These are phyloP conservation scores for Aspergillus unguis DNA, from an alignment of 2,329 filamentous ascomycete genomes.

Conservation along the genomic window DNA sequence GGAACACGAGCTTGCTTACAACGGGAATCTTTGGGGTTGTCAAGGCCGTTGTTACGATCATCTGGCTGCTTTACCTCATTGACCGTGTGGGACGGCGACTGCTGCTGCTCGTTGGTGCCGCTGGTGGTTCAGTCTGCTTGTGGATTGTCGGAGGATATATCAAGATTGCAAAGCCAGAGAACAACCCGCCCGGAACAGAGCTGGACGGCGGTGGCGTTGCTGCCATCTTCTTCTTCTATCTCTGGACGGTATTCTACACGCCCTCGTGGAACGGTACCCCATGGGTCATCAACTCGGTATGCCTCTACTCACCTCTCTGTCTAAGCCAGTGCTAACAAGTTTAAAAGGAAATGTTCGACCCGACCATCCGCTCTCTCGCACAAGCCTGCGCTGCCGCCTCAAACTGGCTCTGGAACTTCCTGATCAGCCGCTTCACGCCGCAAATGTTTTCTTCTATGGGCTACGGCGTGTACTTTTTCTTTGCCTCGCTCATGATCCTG, in stretches of 20 bases:
- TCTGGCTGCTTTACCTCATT: slow-evolving; percentile 68
- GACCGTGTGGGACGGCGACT: slow-evolving; percentile 62
- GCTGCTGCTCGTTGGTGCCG: slow-evolving; percentile 63
- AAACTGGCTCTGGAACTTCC: slow-evolving; percentile 41
- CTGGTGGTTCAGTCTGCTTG: slow-evolving; percentile 52
- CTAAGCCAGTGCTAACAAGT: slow-evolving; percentile 10
- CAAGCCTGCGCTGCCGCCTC: slow-evolving; percentile 61
- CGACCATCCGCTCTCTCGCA: slow-evolving; percentile 65
- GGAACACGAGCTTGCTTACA: slow-evolving; percentile 60
- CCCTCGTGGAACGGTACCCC: slow-evolving; percentile 71
- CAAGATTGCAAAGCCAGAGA: slow-evolving; percentile 30
- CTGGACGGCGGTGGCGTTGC: slow-evolving; percentile 39
- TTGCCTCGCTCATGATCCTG: slow-evolving; percentile 59
- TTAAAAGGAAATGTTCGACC: slow-evolving; percentile 64
- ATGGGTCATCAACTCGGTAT: slow-evolving; percentile 66
- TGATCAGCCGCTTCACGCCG: slow-evolving; percentile 39
- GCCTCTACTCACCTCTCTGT: slow-evolving; percentile 4
- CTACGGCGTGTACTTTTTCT: slow-evolving; percentile 66
- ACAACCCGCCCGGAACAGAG: slow-evolving; percentile 17
- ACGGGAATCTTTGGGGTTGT: slow-evolving; percentile 76
- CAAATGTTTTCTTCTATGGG: slow-evolving; percentile 44
- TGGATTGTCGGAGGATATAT: slow-evolving; percentile 40
- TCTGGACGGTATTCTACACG: slow-evolving; percentile 72
- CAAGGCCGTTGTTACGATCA: slow-evolving; percentile 64
- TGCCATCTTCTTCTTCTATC: slow-evolving; percentile 65